Conservation (phyloP, 1,284 basidiomycete species). For the Sparassis latifolia region DNA sequence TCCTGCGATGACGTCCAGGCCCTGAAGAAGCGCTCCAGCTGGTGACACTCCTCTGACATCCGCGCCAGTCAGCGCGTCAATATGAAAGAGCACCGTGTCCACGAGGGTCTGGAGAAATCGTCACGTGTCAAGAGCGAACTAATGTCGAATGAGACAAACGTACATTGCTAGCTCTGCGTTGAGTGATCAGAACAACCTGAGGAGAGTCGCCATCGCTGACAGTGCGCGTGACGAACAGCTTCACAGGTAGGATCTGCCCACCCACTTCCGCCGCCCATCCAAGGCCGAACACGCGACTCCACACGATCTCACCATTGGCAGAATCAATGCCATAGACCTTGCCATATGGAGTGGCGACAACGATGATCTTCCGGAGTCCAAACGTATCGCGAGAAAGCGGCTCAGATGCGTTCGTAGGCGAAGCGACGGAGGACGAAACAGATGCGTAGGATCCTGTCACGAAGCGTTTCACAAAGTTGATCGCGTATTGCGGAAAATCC, state of each 20-base stretch:
- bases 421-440: constrained; percentile 31
- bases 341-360: constrained; percentile 66
- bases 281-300: constrained; percentile 66
- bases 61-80: constrained; percentile 74
- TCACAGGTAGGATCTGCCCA: constrained; percentile 47
- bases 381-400: constrained; percentile 69
- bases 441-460: constrained; percentile 64
- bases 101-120: constrained; percentile 37
- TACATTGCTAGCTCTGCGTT: constrained; percentile 57
- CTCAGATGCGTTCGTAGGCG: constrained; percentile 30
- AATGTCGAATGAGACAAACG: constrained; percentile 15
- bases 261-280: constrained; percentile 57
- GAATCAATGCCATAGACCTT: constrained; percentile 84
- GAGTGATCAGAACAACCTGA: constrained; percentile 58
- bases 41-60: constrained; percentile 32
- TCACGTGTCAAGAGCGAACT: too few relatives aligned
- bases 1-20: constrained; percentile 52
- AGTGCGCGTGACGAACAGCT: constrained; percentile 47
- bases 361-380: constrained; percentile 82
- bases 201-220: constrained; percentile 43
- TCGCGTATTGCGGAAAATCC: constrained; percentile 68
- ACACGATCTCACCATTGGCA: constrained; percentile 67
- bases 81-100: constrained; percentile 71
- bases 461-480: constrained; percentile 68
- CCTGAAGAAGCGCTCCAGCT: constrained; percentile 38